Evolutionary conservation across 2,329 filamentous ascomycete species (phyloP).

Genomic region (Zymoseptoria tritici): DNA sequence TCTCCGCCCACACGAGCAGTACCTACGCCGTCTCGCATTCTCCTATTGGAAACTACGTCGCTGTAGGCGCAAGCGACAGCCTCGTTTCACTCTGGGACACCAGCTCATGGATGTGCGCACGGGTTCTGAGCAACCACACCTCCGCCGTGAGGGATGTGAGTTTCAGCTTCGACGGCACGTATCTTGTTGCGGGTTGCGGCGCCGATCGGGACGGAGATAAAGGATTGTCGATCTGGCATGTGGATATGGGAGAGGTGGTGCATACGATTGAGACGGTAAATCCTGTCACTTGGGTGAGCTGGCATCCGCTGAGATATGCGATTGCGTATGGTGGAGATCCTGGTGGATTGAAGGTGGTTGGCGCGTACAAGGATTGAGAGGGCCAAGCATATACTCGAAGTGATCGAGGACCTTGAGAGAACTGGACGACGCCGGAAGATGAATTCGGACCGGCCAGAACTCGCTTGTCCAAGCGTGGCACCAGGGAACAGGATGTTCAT

Average conservation of each 20-base stretch:
- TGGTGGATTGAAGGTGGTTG: slow-evolving; percentile 62
- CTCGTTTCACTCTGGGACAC: slow-evolving; percentile 74
- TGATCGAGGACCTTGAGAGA: background rate
- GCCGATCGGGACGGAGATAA: slow-evolving; percentile 53
- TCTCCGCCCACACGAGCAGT: slow-evolving; percentile 66
- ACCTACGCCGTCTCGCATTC: slow-evolving; percentile 63
- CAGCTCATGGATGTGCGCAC: slow-evolving; percentile 65
- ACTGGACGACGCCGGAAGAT: background rate
- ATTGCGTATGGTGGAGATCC: slow-evolving; percentile 64
- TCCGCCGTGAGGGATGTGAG: slow-evolving; percentile 63
- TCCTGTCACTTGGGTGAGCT: slow-evolving; percentile 60
- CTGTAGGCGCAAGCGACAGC: slow-evolving; percentile 67
- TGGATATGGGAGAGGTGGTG: slow-evolving; percentile 65
- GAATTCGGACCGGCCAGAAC: background rate
- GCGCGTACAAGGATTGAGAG: slow-evolving; percentile 23
- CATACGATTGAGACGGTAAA: slow-evolving; percentile 63
- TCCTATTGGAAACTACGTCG: slow-evolving; percentile 63
- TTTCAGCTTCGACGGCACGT: slow-evolving; percentile 73
- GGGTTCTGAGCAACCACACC: slow-evolving; percentile 61
- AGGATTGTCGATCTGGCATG: slow-evolving; percentile 62
- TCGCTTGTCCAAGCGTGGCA: background rate
- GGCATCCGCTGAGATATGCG: slow-evolving; percentile 68
- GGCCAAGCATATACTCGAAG: background rate
- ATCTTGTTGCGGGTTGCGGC: slow-evolving; percentile 60
- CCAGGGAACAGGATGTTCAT: too few relatives aligned